Evolutionary conservation across 192 early-diverging fungal species (phyloP).

Genomic region (Umbelopsis sp.): DNA sequence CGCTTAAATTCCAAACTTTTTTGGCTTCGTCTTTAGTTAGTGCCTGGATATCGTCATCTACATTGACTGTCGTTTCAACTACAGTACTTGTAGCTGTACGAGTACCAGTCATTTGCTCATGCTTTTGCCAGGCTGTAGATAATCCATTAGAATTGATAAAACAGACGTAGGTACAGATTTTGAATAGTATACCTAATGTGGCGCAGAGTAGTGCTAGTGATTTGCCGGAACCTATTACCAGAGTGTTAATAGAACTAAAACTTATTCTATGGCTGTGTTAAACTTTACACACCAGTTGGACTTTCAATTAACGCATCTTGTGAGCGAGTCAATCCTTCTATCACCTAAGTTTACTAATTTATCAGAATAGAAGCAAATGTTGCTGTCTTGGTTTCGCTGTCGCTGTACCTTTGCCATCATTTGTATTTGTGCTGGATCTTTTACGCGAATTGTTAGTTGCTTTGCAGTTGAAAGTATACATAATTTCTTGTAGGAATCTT

Average conservation of each 20-base stretch:
- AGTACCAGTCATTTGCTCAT: neutral
- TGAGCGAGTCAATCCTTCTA: constrained; percentile 2
- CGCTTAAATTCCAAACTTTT: neutral
- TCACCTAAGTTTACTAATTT: neutral
- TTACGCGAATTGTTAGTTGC: neutral
- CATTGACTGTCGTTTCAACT: neutral
- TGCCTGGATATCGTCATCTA: neutral
- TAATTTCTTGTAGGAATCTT: neutral
- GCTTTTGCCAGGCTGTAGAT: neutral
- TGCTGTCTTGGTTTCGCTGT: neutral
- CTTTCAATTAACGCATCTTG: constrained; percentile 25
- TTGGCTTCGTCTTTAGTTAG: neutral
- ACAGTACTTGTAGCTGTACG: neutral
- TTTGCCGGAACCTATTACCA: constrained; percentile 23
- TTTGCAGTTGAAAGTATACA: neutral
- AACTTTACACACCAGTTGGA: constrained; percentile 17
- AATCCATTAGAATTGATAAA: neutral
- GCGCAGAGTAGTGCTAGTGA: constrained; percentile 24
- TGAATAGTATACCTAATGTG: neutral
- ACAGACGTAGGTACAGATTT: neutral
- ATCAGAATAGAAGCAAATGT: neutral
- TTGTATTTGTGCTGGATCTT: constrained; percentile 27
- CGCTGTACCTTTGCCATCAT: constrained; percentile 20
- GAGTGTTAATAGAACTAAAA: no score
- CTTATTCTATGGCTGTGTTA: neutral